Conservation (phyloP, 2,329 filamentous ascomycete genomes). For the Exophiala dermatitidis region DNA sequence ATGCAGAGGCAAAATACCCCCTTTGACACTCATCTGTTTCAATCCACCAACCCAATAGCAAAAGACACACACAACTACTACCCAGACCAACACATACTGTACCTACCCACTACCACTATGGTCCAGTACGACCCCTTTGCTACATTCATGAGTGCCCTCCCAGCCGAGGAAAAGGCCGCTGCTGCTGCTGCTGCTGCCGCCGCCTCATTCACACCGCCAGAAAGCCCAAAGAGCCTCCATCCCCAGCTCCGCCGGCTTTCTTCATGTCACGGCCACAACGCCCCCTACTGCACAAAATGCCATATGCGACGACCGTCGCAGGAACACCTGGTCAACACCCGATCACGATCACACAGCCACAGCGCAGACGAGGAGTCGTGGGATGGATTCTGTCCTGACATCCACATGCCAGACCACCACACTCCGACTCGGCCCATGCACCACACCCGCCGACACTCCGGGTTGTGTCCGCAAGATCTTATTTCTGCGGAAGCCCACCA, state of each 20-base stretch:
- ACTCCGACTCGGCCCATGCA: constrained; percentile 2
- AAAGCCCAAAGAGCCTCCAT: constrained; percentile 4
- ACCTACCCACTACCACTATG: constrained; percentile 2
- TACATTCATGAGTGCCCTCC: constrained; percentile 11
- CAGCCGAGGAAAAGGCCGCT: constrained; percentile 7
- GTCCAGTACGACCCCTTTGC: constrained; percentile 21
- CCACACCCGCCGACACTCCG: constrained; percentile 18
- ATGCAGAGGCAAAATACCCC: neutral
- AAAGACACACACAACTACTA: neutral
- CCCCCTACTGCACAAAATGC: constrained; percentile 15
- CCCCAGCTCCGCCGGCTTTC: constrained; percentile 16
- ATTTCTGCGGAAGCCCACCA: constrained; percentile 1
- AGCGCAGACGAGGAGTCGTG: constrained; percentile 13
- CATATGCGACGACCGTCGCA: constrained; percentile 17
- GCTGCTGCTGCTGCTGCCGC: neutral
- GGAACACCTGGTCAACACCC: constrained; percentile 4
- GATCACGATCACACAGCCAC: constrained; percentile 3
- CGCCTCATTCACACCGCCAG: neutral
- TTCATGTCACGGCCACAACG: constrained; percentile 1
- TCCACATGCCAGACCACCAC: constrained; percentile 15
- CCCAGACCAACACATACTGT: neutral
- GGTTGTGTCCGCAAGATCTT: constrained; percentile 15
- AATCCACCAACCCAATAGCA: constrained; percentile 4
- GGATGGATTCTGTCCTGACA: constrained; percentile 22
- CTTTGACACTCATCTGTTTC: neutral